Base-by-base conservation (phyloP, 306 rosid species). In the Trichosanthes cucumerina region DNA sequence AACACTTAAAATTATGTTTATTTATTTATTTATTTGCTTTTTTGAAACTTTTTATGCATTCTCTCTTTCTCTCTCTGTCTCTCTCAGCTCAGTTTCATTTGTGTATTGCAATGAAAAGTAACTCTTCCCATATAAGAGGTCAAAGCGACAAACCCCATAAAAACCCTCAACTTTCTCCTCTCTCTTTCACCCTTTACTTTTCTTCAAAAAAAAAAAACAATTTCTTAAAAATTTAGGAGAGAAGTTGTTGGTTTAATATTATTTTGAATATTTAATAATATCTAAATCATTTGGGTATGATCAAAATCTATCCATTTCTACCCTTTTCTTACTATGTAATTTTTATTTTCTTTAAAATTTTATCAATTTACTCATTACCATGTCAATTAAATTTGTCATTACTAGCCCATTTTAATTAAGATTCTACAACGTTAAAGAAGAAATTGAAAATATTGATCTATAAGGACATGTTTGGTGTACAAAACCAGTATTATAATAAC, bases 61-160 rank as follows among this genome's bases (percentile, higher is more conserved):
- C 3, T 59, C 0, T 24, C 5, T 13, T 7, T 62, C 41, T 15
- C 14, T 24, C 3, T 59, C 0, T 24, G 1, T 13, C 18, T 62
- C 41, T 15, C 14, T 60, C 28, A 63, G 70, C 70, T 63, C 43
- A 63, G 70, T 63, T 63, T 33, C 70, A 63, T 65, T 15, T 65
- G 23, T 65, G 14, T 2, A 14, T 28, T 28, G 21, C 21, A 62
- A 31, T 28, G 21, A 62, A 60, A 60, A 60, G 41, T 60, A 28
- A 43, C 33, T 28, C 33, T 28, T 28, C 33, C 33, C 33, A 28
- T 28, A 31, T 34, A 24, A 65, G 73, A 65, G 73, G 73, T 65
- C 73, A 38, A 65, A 65, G 72, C 47, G 47, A 65, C 43, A 65
- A 65, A 65, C 72, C 72, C 72, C 41, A 65, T 34, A 14, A 65